Conservation (phyloP, 306 rosid species). For the Luffa acutangula region DNA sequence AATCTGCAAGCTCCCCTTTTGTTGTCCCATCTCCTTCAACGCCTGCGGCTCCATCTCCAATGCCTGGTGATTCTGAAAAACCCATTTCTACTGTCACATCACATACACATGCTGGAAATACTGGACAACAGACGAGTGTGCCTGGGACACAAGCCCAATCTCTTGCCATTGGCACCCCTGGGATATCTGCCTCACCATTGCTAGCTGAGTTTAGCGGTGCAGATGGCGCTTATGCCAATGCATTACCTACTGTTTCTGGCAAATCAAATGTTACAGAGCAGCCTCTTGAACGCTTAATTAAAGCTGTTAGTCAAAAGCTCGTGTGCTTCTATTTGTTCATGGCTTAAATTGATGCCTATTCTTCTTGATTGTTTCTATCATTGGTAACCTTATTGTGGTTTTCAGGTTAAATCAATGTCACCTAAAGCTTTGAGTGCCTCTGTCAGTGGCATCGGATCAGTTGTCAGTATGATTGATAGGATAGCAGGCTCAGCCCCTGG, state of each 20-base stretch:
- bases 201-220: slow-evolving; percentile 74
- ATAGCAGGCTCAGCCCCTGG: slow-evolving; percentile 95
- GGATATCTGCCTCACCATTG: slow-evolving; percentile 96
- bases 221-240: slow-evolving; percentile 46
- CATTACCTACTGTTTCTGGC: slow-evolving; percentile 42
- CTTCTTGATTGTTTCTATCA: neutral
- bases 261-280: slow-evolving; percentile 60
- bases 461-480: slow-evolving; percentile 83
- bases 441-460: slow-evolving; percentile 69
- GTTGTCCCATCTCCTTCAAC: slow-evolving; percentile 80
- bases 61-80: slow-evolving; percentile 78
- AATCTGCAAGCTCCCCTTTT: slow-evolving; percentile 73
- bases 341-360: neutral
- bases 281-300: slow-evolving; percentile 77
- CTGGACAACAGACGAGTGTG: slow-evolving; percentile 48
- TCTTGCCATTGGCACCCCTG: slow-evolving; percentile 94
- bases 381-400: neutral
- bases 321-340: slow-evolving; percentile 4
- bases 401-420: slow-evolving; percentile 82
- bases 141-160: slow-evolving; percentile 57
- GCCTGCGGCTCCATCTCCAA: slow-evolving; percentile 79
- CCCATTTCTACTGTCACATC: slow-evolving; percentile 44
- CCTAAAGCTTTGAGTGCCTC: slow-evolving; percentile 57
- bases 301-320: slow-evolving; percentile 48
- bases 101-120: slow-evolving; percentile 52